Evolutionary conservation across 257 asterid species (phyloP), one percentile per base, ranked within the genome.

Genomic region (Ocimum tenuiflorum): DNA sequence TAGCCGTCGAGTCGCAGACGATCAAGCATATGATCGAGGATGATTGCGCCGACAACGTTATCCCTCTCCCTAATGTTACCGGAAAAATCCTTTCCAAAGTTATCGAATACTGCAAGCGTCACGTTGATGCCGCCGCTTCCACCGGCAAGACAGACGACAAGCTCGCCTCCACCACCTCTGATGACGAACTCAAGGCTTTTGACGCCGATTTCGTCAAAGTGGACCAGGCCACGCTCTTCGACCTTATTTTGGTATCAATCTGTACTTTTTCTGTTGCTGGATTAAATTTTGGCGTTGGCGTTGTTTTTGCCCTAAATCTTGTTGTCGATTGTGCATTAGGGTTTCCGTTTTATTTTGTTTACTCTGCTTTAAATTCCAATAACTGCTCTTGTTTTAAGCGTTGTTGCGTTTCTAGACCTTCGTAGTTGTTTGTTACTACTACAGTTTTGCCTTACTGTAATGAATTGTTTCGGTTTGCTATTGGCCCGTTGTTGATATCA

Each of bases 11-110:
- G 56, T 85, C 86, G 1, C 88, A 76, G 81, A 80, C 88, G 36
- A 78, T 82, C 58, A 82, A 78, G 63, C 88, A 80, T 72, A 77
- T 85, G 87, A 80, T 82, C 70, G 89, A 82, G 75, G 89, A 85
- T 53, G 86, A 69, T 17, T 85, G 92, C 75, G 89, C 79, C 65
- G 84, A 85, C 76, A 80, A 68, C 83, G 73, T 43, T 38, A 83
- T 83, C 60, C 92, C 92, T 4, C 75, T 81, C 33, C 89, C 89
- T 1, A 85, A 83, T 64, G 92, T 82, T 67, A 78, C 83, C 10
- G 79, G 83, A 0, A 79, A 77, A 67, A 85, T 85, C 75, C 85
- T 85, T 13, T 66, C 87, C 14, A 85, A 82, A 53, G 89, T 85
- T 54, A 82, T 85, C 33, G 89, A 85, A 62, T 85, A 83, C 82